Conservation (phyloP, 2,329 filamentous ascomycete species). For the Trichophyton mentagrophytes region DNA sequence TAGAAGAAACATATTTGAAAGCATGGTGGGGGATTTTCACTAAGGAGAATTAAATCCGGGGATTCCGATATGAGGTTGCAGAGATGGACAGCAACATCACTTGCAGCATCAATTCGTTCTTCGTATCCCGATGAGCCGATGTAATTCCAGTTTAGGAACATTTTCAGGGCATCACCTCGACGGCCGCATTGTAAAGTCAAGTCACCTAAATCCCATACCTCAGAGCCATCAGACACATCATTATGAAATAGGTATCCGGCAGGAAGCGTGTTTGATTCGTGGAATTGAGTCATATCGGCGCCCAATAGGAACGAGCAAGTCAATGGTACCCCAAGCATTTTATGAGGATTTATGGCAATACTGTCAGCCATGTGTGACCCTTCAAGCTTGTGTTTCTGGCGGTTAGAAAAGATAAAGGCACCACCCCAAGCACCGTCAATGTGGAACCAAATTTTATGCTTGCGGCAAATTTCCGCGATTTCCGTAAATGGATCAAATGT, state of each 20-base stretch:
- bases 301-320: slow-evolving; percentile 84
- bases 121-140: slow-evolving; percentile 67
- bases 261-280: slow-evolving; percentile 69
- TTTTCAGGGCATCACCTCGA: slow-evolving; percentile 70
- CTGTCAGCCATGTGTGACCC: slow-evolving; percentile 66
- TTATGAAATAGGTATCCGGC: slow-evolving; percentile 78
- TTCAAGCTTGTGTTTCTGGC: slow-evolving; percentile 50
- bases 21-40: slow-evolving; percentile 66
- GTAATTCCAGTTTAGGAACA: slow-evolving; percentile 81
- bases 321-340: slow-evolving; percentile 86
- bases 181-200: slow-evolving; percentile 88
- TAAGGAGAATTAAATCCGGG: slow-evolving; percentile 57
- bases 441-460: slow-evolving; percentile 75
- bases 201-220: slow-evolving; percentile 82
- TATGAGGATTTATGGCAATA: slow-evolving; percentile 85
- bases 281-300: slow-evolving; percentile 62
- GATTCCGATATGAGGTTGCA: slow-evolving; percentile 44
- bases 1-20: slow-evolving; percentile 94
- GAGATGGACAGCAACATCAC: slow-evolving; percentile 58
- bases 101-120: slow-evolving; percentile 57
- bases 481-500: slow-evolving; percentile 69
- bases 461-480: slow-evolving; percentile 57
- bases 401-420: slow-evolving; percentile 61
- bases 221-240: slow-evolving; percentile 30
- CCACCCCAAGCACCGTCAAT: slow-evolving; percentile 90